Conservation (phyloP, 257 asterid genomes). For the Lavandula angustifolia region DNA sequence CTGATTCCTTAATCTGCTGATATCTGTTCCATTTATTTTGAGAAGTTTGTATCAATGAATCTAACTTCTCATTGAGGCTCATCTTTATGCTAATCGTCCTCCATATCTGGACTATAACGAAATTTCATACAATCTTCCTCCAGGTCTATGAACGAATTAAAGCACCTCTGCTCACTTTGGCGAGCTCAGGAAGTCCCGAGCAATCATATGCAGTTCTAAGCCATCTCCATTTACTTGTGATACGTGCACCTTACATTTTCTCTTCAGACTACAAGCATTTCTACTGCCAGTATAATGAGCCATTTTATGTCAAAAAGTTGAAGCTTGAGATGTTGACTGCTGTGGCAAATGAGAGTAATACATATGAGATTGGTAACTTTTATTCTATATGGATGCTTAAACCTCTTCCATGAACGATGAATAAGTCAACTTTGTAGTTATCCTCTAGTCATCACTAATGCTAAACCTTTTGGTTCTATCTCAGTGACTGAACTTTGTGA, state of each 20-base stretch:
- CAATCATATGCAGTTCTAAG: slow-evolving; percentile 92
- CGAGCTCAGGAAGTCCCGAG: slow-evolving; percentile 98
- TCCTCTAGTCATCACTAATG: slow-evolving; percentile 29
- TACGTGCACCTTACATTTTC: slow-evolving; percentile 96
- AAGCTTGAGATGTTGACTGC: slow-evolving; percentile 99
- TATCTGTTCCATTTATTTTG: slow-evolving; percentile 16
- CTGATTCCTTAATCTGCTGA: slow-evolving; percentile 13
- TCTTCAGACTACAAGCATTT: slow-evolving; percentile 97
- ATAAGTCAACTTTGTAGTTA: slow-evolving; percentile 21
- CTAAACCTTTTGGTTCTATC: slow-evolving; percentile 35
- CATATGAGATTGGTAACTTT: slow-evolving; percentile 87
- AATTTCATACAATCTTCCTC: slow-evolving; percentile 22
- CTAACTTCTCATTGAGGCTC: slow-evolving; percentile 8
- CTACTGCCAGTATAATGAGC: slow-evolving; percentile 97
- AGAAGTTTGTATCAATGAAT: neutral
- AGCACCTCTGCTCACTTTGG: slow-evolving; percentile 97
- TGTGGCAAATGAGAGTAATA: slow-evolving; percentile 97
- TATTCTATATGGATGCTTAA: slow-evolving; percentile 24
- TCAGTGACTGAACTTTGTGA: slow-evolving; percentile 98
- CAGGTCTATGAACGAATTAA: slow-evolving; percentile 98
- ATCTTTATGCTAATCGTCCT: slow-evolving; percentile 26
- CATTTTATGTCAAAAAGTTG: slow-evolving; percentile 94
- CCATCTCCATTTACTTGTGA: slow-evolving; percentile 94
- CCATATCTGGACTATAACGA: slow-evolving; percentile 8
- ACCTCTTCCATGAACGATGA: slow-evolving; percentile 27